Evolutionary conservation across 352 stramenopile genomes (phyloP), one percentile per base, ranked within the genome.

Genomic region (Globisporangium orthogonon): DNA sequence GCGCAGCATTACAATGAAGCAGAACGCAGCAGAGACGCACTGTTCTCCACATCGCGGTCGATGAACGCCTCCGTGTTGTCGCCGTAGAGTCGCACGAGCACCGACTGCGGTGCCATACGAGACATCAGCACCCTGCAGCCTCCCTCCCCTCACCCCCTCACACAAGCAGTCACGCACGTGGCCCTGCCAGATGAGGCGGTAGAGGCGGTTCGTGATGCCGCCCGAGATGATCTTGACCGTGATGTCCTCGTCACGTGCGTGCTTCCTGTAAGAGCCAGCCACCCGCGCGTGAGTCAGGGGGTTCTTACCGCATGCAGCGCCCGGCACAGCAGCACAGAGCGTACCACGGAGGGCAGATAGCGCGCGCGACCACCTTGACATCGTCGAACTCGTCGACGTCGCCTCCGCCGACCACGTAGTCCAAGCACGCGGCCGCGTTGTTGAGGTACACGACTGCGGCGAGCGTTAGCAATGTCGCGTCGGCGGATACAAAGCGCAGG

Each of bases 191-290:
- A 73, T 69, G 54, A 97, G 71, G 23, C 86, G 85, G 73, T 95
- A 97, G 28, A 98, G 81, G 56, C 86, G 78, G 63, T 98, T 98
- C 14, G 92, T 98, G 70, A 98, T 97, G 47, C 92, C 92, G 46
- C 92, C 92, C 47, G 78, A 77, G 50, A 93, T 87, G 65, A 92
- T 90, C 61, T 91, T 92, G 67, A 95, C 77, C 7, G 60, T 67
- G 50, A 95, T 94, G 37, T 91, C 69, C 29, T 83, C 70, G 33
- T 77, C 73, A 17, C 54, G 10, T 6, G 78, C 84, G 59, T 74
- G 46, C 18, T 76, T 69, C 81, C 76, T 86, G 50, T 7, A n/a
- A n/a, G 7, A 18, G 15, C 28, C 44, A 48, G 7, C 47, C 11
- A 2, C 4, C 1, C 2, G 37, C 10, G 33, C 44, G 50, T 35